These are phyloP conservation scores for Caryopteris hybrid DNA, from an alignment of 305 asterid genomes.

Conservation along the genomic window DNA sequence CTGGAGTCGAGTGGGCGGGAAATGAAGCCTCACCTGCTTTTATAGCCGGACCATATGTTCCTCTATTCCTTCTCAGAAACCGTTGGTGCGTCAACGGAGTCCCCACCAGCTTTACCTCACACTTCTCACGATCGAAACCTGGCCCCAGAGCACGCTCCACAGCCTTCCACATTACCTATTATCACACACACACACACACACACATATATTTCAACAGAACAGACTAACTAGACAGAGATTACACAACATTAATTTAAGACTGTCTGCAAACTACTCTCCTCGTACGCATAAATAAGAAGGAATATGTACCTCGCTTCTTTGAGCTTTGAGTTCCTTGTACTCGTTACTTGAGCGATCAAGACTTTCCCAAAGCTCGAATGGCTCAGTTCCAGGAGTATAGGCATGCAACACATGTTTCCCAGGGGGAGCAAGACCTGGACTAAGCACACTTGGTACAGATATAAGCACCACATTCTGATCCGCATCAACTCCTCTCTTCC, in stretches of 20 bases:
- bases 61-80: conserved; percentile 72
- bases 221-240: not conserved
- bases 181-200: not conserved
- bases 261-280: too few relatives aligned
- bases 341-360: conserved; percentile 77
- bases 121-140: conserved; percentile 63
- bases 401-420: conserved; percentile 91
- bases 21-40: conserved; percentile 74
- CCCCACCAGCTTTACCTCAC: conserved; percentile 87
- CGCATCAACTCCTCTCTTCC: conserved; percentile 92
- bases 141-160: conserved; percentile 86
- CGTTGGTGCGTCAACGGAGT: conserved; percentile 84
- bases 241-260: too few relatives aligned
- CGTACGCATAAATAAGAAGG: not conserved
- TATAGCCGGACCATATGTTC: conserved; percentile 91
- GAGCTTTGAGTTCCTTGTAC: conserved; percentile 86
- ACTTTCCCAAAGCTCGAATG: conserved; percentile 81
- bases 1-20: conserved; percentile 81
- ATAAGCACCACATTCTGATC: conserved; percentile 91
- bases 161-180: conserved; percentile 90
- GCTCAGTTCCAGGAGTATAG: conserved; percentile 94
- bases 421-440: conserved; percentile 83
- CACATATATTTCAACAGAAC: conserved; percentile 14
- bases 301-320: conserved; percentile 68
- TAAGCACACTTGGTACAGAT: conserved; percentile 79